Evolutionary conservation across 2,329 filamentous ascomycete genomes (phyloP).

Genomic region (Fusarium falciforme): DNA sequence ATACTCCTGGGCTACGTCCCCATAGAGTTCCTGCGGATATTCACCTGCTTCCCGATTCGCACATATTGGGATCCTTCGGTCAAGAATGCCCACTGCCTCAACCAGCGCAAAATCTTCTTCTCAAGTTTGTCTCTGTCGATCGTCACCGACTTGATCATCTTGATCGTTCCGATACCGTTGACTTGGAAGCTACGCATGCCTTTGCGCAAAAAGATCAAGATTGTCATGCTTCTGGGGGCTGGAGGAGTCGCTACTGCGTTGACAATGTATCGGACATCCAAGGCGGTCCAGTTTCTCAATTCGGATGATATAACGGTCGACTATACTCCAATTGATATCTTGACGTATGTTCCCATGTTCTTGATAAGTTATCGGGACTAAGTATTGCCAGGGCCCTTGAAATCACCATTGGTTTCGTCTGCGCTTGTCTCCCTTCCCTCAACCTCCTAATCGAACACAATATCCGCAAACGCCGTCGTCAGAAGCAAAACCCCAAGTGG

Average conservation of each 20-base stretch:
- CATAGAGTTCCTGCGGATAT: slow-evolving; percentile 51
- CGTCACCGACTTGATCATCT: slow-evolving; percentile 32
- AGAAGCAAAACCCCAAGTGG: neutral
- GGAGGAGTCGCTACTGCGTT: slow-evolving; percentile 37
- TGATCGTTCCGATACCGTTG: slow-evolving; percentile 30
- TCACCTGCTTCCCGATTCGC: slow-evolving; percentile 54
- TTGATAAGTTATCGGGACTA: too few species aligned
- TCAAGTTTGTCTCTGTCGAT: slow-evolving; percentile 27
- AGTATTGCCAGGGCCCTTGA: slow-evolving; percentile 18
- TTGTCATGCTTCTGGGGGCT: slow-evolving; percentile 31
- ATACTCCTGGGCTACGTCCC: slow-evolving; percentile 30
- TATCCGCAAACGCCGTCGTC: slow-evolving; percentile 19
- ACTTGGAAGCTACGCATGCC: slow-evolving; percentile 32
- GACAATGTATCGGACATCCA: slow-evolving; percentile 23
- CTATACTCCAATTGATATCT: slow-evolving; percentile 26
- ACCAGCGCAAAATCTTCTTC: slow-evolving; percentile 47
- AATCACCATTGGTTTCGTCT: slow-evolving; percentile 37
- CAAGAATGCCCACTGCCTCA: slow-evolving; percentile 46
- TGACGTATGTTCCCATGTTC: slow-evolving; percentile 22
- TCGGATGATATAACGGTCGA: slow-evolving; percentile 36
- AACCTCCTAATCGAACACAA: slow-evolving; percentile 32
- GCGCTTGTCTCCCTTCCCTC: slow-evolving; percentile 35
- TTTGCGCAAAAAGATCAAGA: slow-evolving; percentile 35
- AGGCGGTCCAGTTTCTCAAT: slow-evolving; percentile 23
- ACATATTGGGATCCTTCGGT: slow-evolving; percentile 52